Base-by-base conservation (phyloP, 2,329 filamentous ascomycete species). In the Dothistroma pini region DNA sequence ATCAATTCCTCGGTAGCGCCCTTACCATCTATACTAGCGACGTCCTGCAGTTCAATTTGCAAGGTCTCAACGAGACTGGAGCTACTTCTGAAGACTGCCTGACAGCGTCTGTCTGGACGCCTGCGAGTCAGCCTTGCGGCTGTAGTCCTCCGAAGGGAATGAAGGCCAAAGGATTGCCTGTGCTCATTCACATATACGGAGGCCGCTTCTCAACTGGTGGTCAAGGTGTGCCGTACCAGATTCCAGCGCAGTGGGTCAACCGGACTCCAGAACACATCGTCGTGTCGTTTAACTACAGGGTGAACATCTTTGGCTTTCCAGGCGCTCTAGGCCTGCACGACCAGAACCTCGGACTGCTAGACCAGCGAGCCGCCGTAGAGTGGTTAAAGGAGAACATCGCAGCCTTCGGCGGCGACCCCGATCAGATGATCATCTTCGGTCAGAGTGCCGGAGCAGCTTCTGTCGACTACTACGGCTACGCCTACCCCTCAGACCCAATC, bases 341-440 rank as follows among this genome's bases (percentile, higher is more conserved):
- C 25, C 57, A 63, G 50, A 85, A 85, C 60, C 67, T 82, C 1
- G 83, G 81, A 1, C 70, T 85, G 6, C 75, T 79, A 5, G 83
- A 87, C 66, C 83, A 86, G 66, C 77, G 83, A 1, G 65, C 78
- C 14, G 81, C 80, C 0, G 68, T 84, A 0, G 78, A 84, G 69
- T 85, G 83, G 83, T 70, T 82, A 0, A 74, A 74, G 2, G 74
- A 78, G 49, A 83, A 84, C 66, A 80, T 84, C 25, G 76, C 68
- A 9, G 70, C 72, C 0, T 85, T 85, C 63, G 81, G 81, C 19
- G 83, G 83, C 16, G 79, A 71, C 38, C 60, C 69, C 0, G 51
- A 52, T 0, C 53, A 55, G 9, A 70, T 73, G 41, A 63, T 64
- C 8, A 53, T 73, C 31, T 73, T 66, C 57, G 72, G 71, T 0